These are phyloP conservation scores for Mortierella claussenii DNA, from an alignment of 192 early-diverging fungal genomes.

Conservation along the genomic window DNA sequence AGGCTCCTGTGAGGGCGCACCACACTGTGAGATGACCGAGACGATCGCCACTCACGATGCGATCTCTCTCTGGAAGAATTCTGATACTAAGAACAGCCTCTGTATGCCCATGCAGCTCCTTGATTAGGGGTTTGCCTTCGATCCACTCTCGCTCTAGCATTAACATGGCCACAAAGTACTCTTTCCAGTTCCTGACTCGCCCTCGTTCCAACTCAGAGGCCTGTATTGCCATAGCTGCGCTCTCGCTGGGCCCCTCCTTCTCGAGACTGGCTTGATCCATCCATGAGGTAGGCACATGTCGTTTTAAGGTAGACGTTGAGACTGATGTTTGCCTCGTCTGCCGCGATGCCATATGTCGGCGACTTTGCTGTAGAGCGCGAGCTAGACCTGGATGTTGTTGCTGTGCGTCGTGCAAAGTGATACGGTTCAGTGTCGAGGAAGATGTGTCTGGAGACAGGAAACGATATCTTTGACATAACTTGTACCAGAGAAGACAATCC, in stretches of 20 bases:
- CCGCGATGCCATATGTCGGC: neutral
- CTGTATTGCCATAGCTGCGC: too few relatives aligned
- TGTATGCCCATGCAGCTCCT: constrained; percentile 31
- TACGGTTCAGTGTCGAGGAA: neutral
- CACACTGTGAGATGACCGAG: constrained; percentile 25
- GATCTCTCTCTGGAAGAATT: neutral
- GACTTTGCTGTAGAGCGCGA: neutral
- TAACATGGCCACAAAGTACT: constrained; percentile 23
- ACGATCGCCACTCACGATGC: constrained; percentile 39
- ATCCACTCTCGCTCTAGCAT: constrained; percentile 43
- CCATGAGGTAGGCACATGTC: too few relatives aligned
- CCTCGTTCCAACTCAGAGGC: constrained; percentile 1
- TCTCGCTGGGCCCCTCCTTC: too few relatives aligned
- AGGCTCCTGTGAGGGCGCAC: constrained; percentile 31
- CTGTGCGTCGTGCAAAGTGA: neutral
- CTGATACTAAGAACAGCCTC: constrained; percentile 35
- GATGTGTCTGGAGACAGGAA: constrained; percentile 6
- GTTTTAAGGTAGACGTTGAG: too few relatives aligned
- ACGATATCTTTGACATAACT: constrained; percentile 29
- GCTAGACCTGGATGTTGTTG: neutral
- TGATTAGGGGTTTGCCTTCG: constrained; percentile 25
- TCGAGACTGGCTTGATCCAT: too few relatives aligned
- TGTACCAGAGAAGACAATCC: constrained; percentile 36
- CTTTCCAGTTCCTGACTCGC: constrained; percentile 25
- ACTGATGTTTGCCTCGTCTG: too few relatives aligned